Evolutionary conservation across 2,329 filamentous ascomycete genomes (phyloP).

Genomic region (Colletotrichum liaoningense): DNA sequence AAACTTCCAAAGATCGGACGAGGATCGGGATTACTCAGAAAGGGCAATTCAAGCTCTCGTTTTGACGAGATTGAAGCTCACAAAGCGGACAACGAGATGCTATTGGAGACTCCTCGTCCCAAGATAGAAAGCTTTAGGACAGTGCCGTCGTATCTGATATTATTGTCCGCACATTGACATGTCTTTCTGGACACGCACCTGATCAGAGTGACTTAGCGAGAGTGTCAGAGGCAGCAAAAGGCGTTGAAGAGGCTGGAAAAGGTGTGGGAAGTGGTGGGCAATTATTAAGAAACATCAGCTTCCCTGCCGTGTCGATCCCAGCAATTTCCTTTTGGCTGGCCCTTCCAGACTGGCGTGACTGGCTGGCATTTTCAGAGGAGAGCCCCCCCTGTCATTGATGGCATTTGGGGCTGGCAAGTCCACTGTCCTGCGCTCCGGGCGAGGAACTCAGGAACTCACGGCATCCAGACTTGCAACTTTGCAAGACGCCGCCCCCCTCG

Average conservation of each 20-base stretch:
- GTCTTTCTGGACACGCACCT: neutral
- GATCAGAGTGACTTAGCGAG: neutral
- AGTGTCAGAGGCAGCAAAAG: conserved; percentile 15
- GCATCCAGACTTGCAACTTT: neutral
- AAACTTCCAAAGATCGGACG: too few relatives aligned
- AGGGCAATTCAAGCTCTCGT: too few relatives aligned
- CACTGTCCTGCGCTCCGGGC: too few relatives aligned
- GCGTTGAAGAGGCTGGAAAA: conserved; percentile 23
- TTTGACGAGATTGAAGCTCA: too few relatives aligned
- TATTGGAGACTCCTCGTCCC: neutral
- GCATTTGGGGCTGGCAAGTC: conserved; percentile 7
- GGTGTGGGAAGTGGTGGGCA: conserved; percentile 19
- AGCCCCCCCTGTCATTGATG: conserved; percentile 19
- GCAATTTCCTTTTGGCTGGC: conserved; percentile 26
- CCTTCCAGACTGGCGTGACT: neutral
- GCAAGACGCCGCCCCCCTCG: neutral
- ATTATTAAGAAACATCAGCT: conserved; percentile 31
- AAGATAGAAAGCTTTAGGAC: neutral
- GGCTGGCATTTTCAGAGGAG: neutral
- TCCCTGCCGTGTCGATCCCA: conserved; percentile 31
- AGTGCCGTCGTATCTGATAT: conserved; percentile 5
- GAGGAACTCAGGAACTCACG: neutral
- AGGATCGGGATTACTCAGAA: too few relatives aligned
- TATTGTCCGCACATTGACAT: neutral
- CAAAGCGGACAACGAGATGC: neutral